Percentiles rank a stretch among this genome's conserved stretches.
phyloP scores from a whole-genome alignment of 257 asterid genomes.

The Jaltomata sinuosa region DNA sequence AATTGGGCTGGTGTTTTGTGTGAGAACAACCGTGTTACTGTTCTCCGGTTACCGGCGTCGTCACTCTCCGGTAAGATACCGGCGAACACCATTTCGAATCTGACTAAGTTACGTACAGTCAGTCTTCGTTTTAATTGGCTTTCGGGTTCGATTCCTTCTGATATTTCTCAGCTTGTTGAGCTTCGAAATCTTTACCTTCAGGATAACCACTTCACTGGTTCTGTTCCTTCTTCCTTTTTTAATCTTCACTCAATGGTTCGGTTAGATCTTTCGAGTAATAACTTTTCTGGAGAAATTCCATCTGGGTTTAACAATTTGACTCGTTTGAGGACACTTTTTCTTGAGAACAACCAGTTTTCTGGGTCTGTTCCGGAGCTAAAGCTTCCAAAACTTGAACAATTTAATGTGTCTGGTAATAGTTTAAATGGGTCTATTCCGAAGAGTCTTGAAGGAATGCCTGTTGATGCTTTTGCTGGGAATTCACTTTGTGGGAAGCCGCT shows the following conservation, averaged over 20 bases:
- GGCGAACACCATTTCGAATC: slow-evolving; percentile 28
- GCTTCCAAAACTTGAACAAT: slow-evolving; percentile 48
- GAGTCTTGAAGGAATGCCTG: slow-evolving; percentile 33
- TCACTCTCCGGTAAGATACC: slow-evolving; percentile 57
- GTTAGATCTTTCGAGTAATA: slow-evolving; percentile 46
- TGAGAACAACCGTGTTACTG: slow-evolving; percentile 45
- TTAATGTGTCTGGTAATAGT: slow-evolving; percentile 57
- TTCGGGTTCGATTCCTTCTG: slow-evolving; percentile 53
- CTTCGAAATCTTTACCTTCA: slow-evolving; percentile 67
- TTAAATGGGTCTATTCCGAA: slow-evolving; percentile 61
- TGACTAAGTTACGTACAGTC: slow-evolving; percentile 51
- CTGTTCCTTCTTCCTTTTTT: slow-evolving; percentile 22
- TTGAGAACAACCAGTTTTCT: slow-evolving; percentile 42
- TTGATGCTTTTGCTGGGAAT: slow-evolving; percentile 50
- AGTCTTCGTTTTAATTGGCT: slow-evolving; percentile 73
- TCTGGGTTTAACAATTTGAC: slow-evolving; percentile 42
- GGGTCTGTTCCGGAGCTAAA: slow-evolving; percentile 50
- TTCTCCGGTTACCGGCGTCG: slow-evolving; percentile 66
- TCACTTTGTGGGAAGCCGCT: slow-evolving; percentile 73
- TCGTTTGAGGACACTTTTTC: slow-evolving; percentile 57
- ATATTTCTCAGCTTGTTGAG: slow-evolving; percentile 30
- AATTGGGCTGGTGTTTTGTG: slow-evolving; percentile 61
- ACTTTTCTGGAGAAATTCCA: slow-evolving; percentile 52
- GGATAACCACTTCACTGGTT: slow-evolving; percentile 54
- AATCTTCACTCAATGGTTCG: slow-evolving; percentile 36